phyloP scores from a whole-genome alignment of 2,329 filamentous ascomycete species.

The Fusarium sp. region DNA sequence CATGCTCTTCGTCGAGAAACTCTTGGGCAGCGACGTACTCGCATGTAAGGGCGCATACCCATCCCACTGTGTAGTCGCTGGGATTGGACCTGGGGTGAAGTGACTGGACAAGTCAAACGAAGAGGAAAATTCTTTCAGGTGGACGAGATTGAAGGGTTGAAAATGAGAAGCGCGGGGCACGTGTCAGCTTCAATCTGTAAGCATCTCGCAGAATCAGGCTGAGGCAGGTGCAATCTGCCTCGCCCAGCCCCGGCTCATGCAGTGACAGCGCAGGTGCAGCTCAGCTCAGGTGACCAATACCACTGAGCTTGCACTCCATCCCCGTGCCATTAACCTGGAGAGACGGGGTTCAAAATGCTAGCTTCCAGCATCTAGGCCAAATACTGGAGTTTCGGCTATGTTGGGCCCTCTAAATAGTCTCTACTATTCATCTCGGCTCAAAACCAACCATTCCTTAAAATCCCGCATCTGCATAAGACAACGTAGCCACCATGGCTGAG shows the following conservation, averaged over 20 bases:
- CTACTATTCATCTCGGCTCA: not conserved
- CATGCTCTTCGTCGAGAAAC: slow-evolving; percentile 5
- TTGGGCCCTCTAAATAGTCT: not conserved
- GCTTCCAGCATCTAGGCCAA: not conserved
- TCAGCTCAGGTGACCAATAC: not conserved
- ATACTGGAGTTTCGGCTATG: not conserved
- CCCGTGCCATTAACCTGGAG: not conserved
- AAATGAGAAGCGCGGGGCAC: not conserved
- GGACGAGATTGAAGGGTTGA: not conserved
- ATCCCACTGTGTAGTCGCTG: not conserved
- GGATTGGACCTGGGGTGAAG: not conserved
- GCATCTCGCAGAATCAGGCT: not conserved
- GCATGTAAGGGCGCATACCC: not conserved
- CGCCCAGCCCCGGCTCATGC: not conserved
- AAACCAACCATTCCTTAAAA: not conserved
- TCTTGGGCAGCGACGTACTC: slow-evolving; percentile 1
- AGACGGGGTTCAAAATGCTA: not conserved
- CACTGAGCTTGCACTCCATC: not conserved
- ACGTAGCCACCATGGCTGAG: not conserved
- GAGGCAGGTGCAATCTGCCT: not conserved
- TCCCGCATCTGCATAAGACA: not conserved
- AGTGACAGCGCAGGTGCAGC: not conserved
- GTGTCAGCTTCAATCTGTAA: not conserved
- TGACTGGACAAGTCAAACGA: not conserved
- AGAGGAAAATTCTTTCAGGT: not conserved